Evolutionary conservation across 495 filamentous ascomycete species (phyloP), one percentile per base, ranked within the genome.

Genomic region (Podospora anserina): DNA sequence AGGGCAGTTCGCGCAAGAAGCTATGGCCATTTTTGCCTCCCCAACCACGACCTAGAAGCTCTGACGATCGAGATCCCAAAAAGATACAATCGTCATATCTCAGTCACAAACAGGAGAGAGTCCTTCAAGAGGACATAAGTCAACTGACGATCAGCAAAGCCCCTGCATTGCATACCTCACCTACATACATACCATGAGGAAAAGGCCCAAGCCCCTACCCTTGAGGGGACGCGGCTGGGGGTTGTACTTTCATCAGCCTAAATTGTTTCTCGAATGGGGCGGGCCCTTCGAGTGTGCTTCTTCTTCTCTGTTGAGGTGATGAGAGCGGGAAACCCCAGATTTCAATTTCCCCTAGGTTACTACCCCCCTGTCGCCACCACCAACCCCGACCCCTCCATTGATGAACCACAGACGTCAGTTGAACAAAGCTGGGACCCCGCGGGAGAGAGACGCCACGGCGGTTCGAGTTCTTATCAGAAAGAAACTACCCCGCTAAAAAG

Each of bases 291-390:
- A 57, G 15, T 23, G 20, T 57, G 18, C 54, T 16, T 16, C 11
- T 39, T 1, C 34, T 49, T 49, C 39, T 16, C 39, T 34, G 0
- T 6, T 32, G 4, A 32, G 23, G 23, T 23, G 30, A 68, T 39
- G 54, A 53, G 56, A 18, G 11, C 57, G 61, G 69, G 57, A 68
- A 44, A 66, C 70, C 70, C 70, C 70, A 72, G 65, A 61, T 69
- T 71, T 64, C 20, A 61, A 56, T 63, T 18, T 63, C n/a, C 15
- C 61, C 4, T 15, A 57, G 49, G 23, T 32, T 18, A 16, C 34
- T 23, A 23, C 23, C 23, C 23, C 63, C 63, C 34, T 65, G 30
- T 54, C 63, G 28, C 63, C 44, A 32, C 30, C 30, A 32, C 30
- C 4, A 7, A 32, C 30, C 4, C 30, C 23, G 23, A 32, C 63